A percentile compares a stretch with the other conserved stretches of the same genome.
Conservation (phyloP, 176 grass and related monocot genomes). For the Cenchrus fungigraminus region DNA sequence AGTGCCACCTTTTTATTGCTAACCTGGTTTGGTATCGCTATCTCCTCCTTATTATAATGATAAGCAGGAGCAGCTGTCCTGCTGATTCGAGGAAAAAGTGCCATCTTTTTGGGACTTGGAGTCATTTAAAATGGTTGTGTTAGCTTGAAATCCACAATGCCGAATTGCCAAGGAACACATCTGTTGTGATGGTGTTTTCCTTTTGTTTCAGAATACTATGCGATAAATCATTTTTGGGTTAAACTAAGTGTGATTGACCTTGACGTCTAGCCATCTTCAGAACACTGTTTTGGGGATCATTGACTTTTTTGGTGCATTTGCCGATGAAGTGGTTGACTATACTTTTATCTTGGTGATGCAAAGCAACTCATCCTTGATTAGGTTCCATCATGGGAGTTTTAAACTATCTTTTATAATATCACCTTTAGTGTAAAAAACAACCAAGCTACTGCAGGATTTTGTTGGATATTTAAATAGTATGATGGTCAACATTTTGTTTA, state of each 20-base stretch:
- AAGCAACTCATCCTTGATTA: neutral
- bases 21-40: neutral
- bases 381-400: neutral
- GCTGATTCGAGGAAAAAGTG: neutral
- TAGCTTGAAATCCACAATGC: neutral
- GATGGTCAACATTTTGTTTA: slow-evolving; percentile 7
- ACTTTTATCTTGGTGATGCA: slow-evolving; percentile 14
- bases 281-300: slow-evolving; percentile 17
- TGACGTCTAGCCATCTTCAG: neutral
- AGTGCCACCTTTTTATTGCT: slow-evolving; percentile 4
- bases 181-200: neutral
- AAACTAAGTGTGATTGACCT: slow-evolving; percentile 26
- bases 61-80: neutral
- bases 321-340: slow-evolving; percentile 17
- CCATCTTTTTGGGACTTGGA: neutral
- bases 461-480: slow-evolving; percentile 3
- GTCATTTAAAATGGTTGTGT: neutral
- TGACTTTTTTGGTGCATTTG: slow-evolving; percentile 24
- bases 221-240: slow-evolving; percentile 8
- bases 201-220: slow-evolving; percentile 30
- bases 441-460: slow-evolving; percentile 1
- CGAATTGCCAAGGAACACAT: neutral
- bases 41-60: neutral
- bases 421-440: slow-evolving; percentile 26
- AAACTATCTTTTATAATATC: neutral